These are phyloP conservation scores for Pyrrhoderma lamaoense DNA, from an alignment of 1,284 basidiomycete genomes.

Conservation along the genomic window DNA sequence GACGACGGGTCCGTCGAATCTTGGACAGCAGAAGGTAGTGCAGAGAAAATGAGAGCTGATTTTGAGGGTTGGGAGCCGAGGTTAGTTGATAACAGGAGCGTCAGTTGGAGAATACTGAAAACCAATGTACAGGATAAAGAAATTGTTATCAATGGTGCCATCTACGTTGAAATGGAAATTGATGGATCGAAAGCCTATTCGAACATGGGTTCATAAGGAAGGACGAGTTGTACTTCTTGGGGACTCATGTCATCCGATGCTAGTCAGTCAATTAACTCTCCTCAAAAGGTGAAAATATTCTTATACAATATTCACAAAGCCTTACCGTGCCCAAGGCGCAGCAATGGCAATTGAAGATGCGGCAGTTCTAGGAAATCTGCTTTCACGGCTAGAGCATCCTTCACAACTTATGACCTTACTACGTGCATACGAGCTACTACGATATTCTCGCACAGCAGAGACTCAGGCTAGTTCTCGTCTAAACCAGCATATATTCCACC, in stretches of 20 bases:
- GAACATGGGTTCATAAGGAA: slow-evolving; percentile 41
- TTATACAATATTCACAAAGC: slow-evolving; percentile 13
- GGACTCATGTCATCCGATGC: slow-evolving; percentile 45
- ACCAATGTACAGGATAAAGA: slow-evolving; percentile 24
- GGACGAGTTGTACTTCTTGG: slow-evolving; percentile 43
- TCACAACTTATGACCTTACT: slow-evolving; percentile 39
- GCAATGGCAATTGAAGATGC: slow-evolving; percentile 45
- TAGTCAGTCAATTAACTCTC: slow-evolving; percentile 25
- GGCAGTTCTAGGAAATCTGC: slow-evolving; percentile 41
- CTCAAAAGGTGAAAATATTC: not conserved
- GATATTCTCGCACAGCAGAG: slow-evolving; percentile 35
- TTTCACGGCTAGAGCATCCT: slow-evolving; percentile 35
- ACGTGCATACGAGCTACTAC: slow-evolving; percentile 41
- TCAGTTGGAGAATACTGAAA: not conserved
- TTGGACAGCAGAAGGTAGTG: slow-evolving; percentile 26
- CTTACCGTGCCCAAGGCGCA: slow-evolving; percentile 28
- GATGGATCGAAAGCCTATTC: slow-evolving; percentile 31
- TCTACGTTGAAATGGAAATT: slow-evolving; percentile 31
- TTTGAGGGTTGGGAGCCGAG: slow-evolving; percentile 31
- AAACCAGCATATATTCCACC: slow-evolving; percentile 34
- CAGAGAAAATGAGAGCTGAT: slow-evolving; percentile 27
- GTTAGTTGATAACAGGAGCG: slow-evolving; percentile 22
- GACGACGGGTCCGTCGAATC: slow-evolving; percentile 26
- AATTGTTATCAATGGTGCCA: slow-evolving; percentile 36
- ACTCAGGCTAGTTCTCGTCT: slow-evolving; percentile 34